phyloP scores from a whole-genome alignment of 345 rosid species.

The Heritiera littoralis region DNA sequence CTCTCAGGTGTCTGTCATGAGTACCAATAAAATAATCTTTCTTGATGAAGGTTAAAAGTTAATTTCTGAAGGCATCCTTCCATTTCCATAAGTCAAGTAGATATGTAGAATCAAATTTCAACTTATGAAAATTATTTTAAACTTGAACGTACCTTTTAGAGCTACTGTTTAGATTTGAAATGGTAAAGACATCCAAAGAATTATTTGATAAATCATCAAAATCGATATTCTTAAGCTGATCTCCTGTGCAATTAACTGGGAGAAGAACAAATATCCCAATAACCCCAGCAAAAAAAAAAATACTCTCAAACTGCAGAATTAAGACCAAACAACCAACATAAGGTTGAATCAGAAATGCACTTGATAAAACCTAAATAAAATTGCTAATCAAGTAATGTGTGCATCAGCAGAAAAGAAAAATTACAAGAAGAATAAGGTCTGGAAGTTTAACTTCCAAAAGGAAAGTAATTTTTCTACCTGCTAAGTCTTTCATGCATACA shows the following conservation, averaged over 20 bases:
- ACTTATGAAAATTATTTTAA: constrained; percentile 9
- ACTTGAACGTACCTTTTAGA: constrained; percentile 53
- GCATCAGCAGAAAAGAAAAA: not conserved
- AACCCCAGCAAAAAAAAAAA: constrained; percentile 79
- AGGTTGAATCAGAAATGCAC: constrained; percentile 13
- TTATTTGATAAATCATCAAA: constrained; percentile 63
- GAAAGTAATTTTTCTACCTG: too few relatives aligned
- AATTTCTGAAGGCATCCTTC: not conserved
- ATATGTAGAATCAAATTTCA: not conserved
- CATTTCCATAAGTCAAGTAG: not conserved
- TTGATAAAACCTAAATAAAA: constrained; percentile 11
- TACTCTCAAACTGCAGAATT: constrained; percentile 75
- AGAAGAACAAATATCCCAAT: constrained; percentile 86
- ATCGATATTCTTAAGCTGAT: constrained; percentile 59
- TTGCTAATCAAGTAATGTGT: not conserved
- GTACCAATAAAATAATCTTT: not conserved
- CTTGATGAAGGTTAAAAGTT: not conserved
- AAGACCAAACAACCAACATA: constrained; percentile 25
- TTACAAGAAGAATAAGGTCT: not conserved
- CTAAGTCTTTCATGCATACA: too few relatives aligned
- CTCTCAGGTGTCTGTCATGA: not conserved
- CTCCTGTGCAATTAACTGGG: constrained; percentile 82
- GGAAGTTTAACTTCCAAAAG: not conserved
- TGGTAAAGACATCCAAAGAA: constrained; percentile 81
- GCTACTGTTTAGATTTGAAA: constrained; percentile 69